phyloP scores from a whole-genome alignment of 2,329 filamentous ascomycete genomes.

The Aureobasidium sp. region DNA sequence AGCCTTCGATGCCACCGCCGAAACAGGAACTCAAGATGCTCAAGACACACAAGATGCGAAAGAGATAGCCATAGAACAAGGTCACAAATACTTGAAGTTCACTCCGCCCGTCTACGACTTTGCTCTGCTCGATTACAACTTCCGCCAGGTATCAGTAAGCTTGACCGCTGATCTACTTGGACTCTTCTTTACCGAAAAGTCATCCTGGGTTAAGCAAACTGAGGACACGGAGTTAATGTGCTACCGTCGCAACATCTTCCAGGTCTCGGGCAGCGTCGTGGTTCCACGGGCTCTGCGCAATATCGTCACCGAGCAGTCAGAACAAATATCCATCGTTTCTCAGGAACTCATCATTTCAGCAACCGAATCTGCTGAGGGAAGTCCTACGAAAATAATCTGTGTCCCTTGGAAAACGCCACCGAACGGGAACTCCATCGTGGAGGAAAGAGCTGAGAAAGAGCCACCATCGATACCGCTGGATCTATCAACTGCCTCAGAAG shows the following conservation, averaged over 20 bases:
- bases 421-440: conserved; percentile 55
- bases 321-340: conserved; percentile 71
- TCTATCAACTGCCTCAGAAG: conserved; percentile 57
- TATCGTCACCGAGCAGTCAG: conserved; percentile 74
- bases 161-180: conserved; percentile 74
- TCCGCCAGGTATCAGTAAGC: conserved; percentile 55
- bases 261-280: conserved; percentile 85
- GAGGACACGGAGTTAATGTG: conserved; percentile 77
- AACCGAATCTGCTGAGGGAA: conserved; percentile 89
- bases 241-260: conserved; percentile 91
- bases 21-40: conserved; percentile 29
- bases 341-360: conserved; percentile 87
- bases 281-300: conserved; percentile 71
- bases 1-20: conserved; percentile 39
- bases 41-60: conserved; percentile 43
- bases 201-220: conserved; percentile 56
- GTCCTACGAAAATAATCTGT: conserved; percentile 86
- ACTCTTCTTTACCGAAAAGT: conserved; percentile 84
- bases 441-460: conserved; percentile 72
- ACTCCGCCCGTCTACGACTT: conserved; percentile 45
- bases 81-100: conserved; percentile 52
- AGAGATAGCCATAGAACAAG: conserved; percentile 55
- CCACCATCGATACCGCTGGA: conserved; percentile 73
- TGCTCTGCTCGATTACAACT: conserved; percentile 59
- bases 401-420: conserved; percentile 97